Evolutionary conservation across 495 filamentous ascomycete species (phyloP), one percentile per base, ranked within the genome.

Genomic region (Astrocystis sublimbata): DNA sequence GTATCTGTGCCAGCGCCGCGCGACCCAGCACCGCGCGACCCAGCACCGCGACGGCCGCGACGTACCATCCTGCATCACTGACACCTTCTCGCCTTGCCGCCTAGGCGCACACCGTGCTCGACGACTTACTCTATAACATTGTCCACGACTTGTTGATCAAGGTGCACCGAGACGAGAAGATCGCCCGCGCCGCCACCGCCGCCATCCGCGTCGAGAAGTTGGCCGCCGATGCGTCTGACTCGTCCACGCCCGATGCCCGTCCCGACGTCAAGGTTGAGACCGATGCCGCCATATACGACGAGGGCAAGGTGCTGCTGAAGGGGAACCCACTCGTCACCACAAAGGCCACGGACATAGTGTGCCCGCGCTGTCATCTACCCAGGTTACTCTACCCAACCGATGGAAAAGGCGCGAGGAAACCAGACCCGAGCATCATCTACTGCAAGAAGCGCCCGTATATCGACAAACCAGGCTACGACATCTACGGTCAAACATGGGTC

Each of bases 371-470:
- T 60, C 82, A 85, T 59, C 79, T 88, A 21, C 87, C 87, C 19
- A 81, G 83, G 36, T 78, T 90, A 31, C 69, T 88, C 42, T 81
- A 89, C 64, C 87, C 87, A 4, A 83, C 83, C 21, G 81, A 85
- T 28, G 87, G 87, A 30, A 80, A 81, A 56, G 84, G 84, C 23
- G 80, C 84, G 21, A 77, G 78, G 36, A 83, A 84, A 65, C 83
- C 85, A 6, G 86, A 89, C 62, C 81, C 83, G 2, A 78, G 83
- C 64, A 75, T 83, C 65, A 79, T 84, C 73, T 96, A 93, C 75
- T 96, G 91, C 79, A 86, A 86, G 67, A 87, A 85, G 60, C 86
- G 86, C 52, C 90, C 91, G 10, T 87, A 87, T 74, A 86, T 90
- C 67, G 83, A 84, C 56, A 84, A 86, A 68, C 84, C 87, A 2